Conservation (phyloP, 2,329 filamentous ascomycete genomes). For the Hypoxylon sp. region DNA sequence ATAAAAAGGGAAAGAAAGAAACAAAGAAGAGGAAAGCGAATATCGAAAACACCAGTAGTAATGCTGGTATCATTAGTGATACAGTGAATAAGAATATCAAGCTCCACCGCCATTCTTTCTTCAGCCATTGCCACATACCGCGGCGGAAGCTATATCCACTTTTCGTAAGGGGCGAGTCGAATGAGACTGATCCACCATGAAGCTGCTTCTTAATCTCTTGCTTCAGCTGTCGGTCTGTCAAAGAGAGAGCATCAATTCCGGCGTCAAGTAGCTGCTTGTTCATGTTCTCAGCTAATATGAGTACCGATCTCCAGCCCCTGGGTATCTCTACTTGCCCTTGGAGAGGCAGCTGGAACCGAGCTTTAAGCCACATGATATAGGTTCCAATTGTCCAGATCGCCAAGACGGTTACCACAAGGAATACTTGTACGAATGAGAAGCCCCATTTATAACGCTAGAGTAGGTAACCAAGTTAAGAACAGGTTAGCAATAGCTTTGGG, state of each 20-base stretch:
- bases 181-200: constrained; percentile 41
- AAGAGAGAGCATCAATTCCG: constrained; percentile 29
- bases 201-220: constrained; percentile 38
- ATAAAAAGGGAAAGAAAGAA: neutral
- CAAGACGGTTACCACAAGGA: constrained; percentile 31
- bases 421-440: constrained; percentile 48
- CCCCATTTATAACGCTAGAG: constrained; percentile 46
- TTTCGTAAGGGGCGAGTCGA: constrained; percentile 24
- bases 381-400: constrained; percentile 44
- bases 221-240: constrained; percentile 40
- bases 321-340: constrained; percentile 24
- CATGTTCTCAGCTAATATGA: constrained; percentile 34
- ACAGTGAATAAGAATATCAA: neutral
- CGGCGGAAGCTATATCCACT: constrained; percentile 7
- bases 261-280: constrained; percentile 32
- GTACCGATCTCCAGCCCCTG: constrained; percentile 33
- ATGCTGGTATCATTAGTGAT: no score
- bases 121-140: constrained; percentile 1
- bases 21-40: neutral
- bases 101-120: neutral
- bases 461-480: neutral
- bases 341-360: constrained; percentile 29
- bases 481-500: neutral
- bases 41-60: no score
- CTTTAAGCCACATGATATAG: constrained; percentile 41